Conservation (phyloP, 2,329 filamentous ascomycete genomes). For the Apiospora hydei region DNA sequence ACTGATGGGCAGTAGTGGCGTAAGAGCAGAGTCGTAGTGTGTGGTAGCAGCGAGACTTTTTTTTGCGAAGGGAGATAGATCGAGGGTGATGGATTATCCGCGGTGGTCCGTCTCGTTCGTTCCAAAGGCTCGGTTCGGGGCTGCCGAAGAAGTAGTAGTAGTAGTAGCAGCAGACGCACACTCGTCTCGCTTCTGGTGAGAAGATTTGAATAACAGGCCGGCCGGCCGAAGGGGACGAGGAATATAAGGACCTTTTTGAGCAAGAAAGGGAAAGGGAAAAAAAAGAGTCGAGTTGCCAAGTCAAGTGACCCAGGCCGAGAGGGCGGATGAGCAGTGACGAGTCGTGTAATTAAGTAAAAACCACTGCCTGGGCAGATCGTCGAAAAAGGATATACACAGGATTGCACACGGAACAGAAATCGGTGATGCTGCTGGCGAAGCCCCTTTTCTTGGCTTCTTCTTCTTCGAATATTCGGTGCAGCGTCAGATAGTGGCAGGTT, state of each 20-base stretch:
- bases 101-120: slow-evolving; percentile 12
- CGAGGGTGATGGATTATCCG: slow-evolving; percentile 5
- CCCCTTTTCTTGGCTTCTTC: slow-evolving; percentile 24
- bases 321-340: slow-evolving; percentile 2
- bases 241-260: not conserved
- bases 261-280: not conserved
- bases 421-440: slow-evolving; percentile 10
- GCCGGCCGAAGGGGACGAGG: not conserved
- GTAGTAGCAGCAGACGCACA: not conserved
- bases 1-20: not conserved
- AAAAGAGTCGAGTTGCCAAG: not conserved
- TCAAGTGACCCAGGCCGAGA: not conserved
- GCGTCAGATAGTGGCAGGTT: slow-evolving; percentile 2
- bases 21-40: not conserved
- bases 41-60: not conserved
- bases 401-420: not conserved
- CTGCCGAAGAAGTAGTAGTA: not conserved
- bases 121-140: slow-evolving; percentile 19
- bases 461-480: slow-evolving; percentile 26
- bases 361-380: slow-evolving; percentile 6
- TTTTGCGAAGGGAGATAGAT: slow-evolving; percentile 8
- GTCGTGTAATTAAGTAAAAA: slow-evolving; percentile 1
- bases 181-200: not conserved
- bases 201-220: not conserved
- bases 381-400: not conserved